phyloP scores from a whole-genome alignment of 768 basidiomycete species.

The Flagelloscypha sp. region DNA sequence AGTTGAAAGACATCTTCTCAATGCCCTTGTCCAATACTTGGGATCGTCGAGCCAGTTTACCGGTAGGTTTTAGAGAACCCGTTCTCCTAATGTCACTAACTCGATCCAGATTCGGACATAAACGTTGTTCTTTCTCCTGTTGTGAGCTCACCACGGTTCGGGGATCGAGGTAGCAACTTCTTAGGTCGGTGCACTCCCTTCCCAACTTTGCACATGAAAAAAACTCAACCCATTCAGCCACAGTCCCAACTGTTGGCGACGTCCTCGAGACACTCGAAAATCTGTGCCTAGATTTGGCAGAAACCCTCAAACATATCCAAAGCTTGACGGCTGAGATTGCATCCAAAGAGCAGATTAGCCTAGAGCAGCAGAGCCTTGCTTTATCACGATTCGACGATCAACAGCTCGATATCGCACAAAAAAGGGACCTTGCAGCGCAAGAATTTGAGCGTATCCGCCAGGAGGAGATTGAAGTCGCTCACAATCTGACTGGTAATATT shows the following conservation, averaged over 20 bases:
- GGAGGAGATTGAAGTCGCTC: conserved; percentile 8
- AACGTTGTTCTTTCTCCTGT: conserved; percentile 64
- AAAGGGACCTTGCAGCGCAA: conserved; percentile 54
- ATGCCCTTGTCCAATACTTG: conserved; percentile 57
- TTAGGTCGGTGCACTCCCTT: conserved; percentile 34
- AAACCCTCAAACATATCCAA: conserved; percentile 55
- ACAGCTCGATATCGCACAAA: conserved; percentile 62
- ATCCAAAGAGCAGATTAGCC: conserved; percentile 59
- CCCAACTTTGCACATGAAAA: background rate
- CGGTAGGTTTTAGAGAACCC: conserved; percentile 25
- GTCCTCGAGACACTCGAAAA: conserved; percentile 58
- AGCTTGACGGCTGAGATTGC: conserved; percentile 65
- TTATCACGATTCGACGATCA: conserved; percentile 47
- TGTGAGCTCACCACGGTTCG: conserved; percentile 45
- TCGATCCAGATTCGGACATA: conserved; percentile 56
- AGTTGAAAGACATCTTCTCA: conserved; percentile 51
- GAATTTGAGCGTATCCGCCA: conserved; percentile 43
- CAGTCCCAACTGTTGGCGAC: conserved; percentile 70
- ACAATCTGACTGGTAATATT: background rate
- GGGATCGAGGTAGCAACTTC: conserved; percentile 50
- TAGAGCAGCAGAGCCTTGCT: conserved; percentile 47
- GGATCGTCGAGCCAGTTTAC: conserved; percentile 69
- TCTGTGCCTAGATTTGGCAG: conserved; percentile 52
- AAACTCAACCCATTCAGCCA: conserved; percentile 34
- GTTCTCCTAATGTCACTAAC: background rate